Conservation (phyloP, 78 protist genomes). For the Chrysochromulina tobinii region DNA sequence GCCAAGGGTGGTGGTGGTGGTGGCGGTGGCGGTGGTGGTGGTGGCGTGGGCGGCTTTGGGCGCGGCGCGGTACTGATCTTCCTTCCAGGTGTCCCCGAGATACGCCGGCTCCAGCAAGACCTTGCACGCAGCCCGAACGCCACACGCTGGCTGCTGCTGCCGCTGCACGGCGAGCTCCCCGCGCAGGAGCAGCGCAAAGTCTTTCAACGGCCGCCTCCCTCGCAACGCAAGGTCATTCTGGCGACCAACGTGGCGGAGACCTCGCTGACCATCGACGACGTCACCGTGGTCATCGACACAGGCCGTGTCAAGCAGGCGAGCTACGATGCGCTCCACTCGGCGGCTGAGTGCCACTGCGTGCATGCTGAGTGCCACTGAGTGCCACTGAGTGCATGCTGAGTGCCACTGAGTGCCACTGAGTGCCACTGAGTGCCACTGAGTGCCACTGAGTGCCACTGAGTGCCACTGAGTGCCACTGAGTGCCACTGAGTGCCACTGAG, state of each 20-base stretch:
- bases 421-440: too few species aligned
- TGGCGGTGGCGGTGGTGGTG: background rate
- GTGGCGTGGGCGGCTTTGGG: background rate
- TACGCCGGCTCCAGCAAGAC: background rate
- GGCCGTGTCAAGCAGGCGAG: constrained; percentile 86
- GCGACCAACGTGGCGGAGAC: constrained; percentile 79
- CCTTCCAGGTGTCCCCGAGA: constrained; percentile 41
- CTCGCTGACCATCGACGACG: constrained; percentile 60
- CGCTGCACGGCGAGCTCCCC: background rate
- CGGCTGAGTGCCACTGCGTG: constrained; percentile 44
- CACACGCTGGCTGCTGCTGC: background rate
- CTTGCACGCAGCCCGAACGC: background rate
- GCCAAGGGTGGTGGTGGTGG: too few species aligned
- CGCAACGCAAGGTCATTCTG: constrained; percentile 44
- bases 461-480: too few species aligned
- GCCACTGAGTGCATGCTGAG: too few species aligned
- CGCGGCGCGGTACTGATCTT: constrained; percentile 15
- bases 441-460: too few species aligned
- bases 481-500: too few species aligned
- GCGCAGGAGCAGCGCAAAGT: background rate
- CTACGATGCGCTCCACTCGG: constrained; percentile 53
- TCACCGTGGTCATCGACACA: constrained; percentile 90
- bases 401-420: too few species aligned
- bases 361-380: background rate
- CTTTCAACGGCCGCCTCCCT: background rate